Percentiles rank a stretch among this genome's conserved stretches.
These are phyloP conservation scores for Posidonia oceanica DNA, from an alignment of 116 monocot genomes.

Conservation along the genomic window DNA sequence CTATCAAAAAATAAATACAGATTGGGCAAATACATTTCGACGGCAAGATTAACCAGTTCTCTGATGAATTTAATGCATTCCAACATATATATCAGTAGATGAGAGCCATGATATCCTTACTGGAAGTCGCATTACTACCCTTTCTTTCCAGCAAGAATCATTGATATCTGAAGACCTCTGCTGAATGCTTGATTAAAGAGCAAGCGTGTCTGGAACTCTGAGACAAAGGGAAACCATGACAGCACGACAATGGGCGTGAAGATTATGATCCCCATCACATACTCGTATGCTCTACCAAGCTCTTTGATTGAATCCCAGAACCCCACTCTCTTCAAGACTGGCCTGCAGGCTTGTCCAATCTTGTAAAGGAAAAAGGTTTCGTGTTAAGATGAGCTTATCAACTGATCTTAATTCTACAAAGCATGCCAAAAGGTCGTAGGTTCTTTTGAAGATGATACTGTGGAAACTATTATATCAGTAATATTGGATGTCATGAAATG, in stretches of 20 bases:
- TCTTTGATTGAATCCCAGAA: constrained; percentile 92
- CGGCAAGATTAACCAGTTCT: too few species aligned
- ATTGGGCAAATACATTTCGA: too few species aligned
- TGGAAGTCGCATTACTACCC: constrained; percentile 14
- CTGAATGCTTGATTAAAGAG: constrained; percentile 97
- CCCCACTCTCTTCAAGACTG: constrained; percentile 31
- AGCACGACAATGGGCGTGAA: constrained; percentile 62
- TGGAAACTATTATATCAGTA: neutral
- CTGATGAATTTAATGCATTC: too few species aligned
- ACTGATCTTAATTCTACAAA: too few species aligned
- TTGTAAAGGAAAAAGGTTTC: constrained; percentile 6
- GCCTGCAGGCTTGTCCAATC: constrained; percentile 63
- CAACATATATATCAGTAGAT: too few species aligned
- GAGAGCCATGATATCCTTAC: neutral
- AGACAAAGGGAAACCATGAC: constrained; percentile 93
- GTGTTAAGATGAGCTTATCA: too few species aligned
- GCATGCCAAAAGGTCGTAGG: too few species aligned
- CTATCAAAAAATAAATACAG: too few species aligned
- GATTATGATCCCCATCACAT: constrained; percentile 71
- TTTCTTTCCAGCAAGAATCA: constrained; percentile 74
- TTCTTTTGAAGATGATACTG: neutral
- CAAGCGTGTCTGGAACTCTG: constrained; percentile 81
- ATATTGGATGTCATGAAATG: neutral
- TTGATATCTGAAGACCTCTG: constrained; percentile 83
- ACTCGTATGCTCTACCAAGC: constrained; percentile 78